Evolutionary conservation across 1,284 basidiomycete genomes (phyloP), one percentile per base, ranked within the genome.

Genomic region (Microbotryum violaceum): DNA sequence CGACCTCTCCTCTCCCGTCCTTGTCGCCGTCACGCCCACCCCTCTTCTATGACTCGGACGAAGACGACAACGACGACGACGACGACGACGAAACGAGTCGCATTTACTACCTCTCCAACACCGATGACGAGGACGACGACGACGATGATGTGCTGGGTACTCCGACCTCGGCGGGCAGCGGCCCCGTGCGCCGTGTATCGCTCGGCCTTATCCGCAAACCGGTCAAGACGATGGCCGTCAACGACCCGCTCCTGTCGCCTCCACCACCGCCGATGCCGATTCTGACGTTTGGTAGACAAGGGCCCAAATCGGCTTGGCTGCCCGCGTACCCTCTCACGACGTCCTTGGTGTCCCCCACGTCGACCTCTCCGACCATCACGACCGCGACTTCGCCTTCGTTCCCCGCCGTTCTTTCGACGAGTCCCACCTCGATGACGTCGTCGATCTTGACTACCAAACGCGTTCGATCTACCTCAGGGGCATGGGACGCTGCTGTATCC

Each of bases 231-330:
- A 45, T 52, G 8, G 57, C 61, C 7, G 57, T 49, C 14, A 65
- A 61, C 3, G 66, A 67, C 42, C 66, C 66, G 12, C 66, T 67
- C 55, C 51, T 65, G 6, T 54, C 55, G 14, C 63, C 63, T 0
- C 54, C 58, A 5, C 14, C 55, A 7, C n/a, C 54, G 8, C 48
- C 49, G 2, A 42, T 42, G 37, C 58, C 62, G 3, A 48, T 42
- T 10, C 29, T 61, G 23, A 54, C 54, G 16, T 57, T 50, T 47
- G 55, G 47, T 9, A 20, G 23, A 55, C 16, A 37, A 44, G 54
- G 21, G 16, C 20, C 12, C 23, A 45, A 25, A 49, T 23, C 44
- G 49, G 16, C 59, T 52, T 65, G 63, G 63, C 20, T 65, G 3
- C 63, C 63, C 5, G 47, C 54, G 4, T 58, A 57, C 8, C 45